phyloP scores from a whole-genome alignment of 495 filamentous ascomycete genomes.

The Ramalina intermedia region DNA sequence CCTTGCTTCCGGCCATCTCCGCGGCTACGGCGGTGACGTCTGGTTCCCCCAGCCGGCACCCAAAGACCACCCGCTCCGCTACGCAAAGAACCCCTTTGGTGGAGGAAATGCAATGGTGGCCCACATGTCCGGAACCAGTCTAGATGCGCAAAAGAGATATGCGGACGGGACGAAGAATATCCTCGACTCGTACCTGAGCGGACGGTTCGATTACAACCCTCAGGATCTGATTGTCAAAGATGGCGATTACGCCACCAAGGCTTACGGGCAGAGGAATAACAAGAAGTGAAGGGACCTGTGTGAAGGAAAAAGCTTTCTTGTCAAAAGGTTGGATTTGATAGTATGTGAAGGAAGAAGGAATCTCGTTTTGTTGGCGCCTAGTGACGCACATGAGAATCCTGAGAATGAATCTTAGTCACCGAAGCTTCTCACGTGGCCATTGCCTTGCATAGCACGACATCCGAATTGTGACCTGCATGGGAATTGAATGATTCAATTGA shows the following conservation, averaged over 20 bases:
- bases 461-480: too few relatives aligned
- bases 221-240: conserved; percentile 86
- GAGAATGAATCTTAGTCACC: too few relatives aligned
- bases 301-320: neutral
- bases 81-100: conserved; percentile 85
- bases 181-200: conserved; percentile 77
- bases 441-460: too few relatives aligned
- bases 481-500: too few relatives aligned
- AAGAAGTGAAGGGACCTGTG: neutral
- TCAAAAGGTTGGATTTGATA: neutral
- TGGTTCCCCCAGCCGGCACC: conserved; percentile 91
- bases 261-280: conserved; percentile 62
- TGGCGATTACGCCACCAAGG: conserved; percentile 91
- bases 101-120: conserved; percentile 97
- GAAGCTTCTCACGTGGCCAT: too few relatives aligned
- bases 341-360: too few relatives aligned
- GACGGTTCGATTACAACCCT: conserved; percentile 70
- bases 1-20: conserved; percentile 82
- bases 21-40: conserved; percentile 93
- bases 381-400: too few relatives aligned
- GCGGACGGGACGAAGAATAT: conserved; percentile 80
- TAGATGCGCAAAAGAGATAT: conserved; percentile 95
- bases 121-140: conserved; percentile 94
- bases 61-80: conserved; percentile 84
- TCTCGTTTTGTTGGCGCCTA: too few relatives aligned